Evolutionary conservation across 1,139 yeast genomes (phyloP), one percentile per base, ranked within the genome.

Genomic region (Geotrichum macrosporum): DNA sequence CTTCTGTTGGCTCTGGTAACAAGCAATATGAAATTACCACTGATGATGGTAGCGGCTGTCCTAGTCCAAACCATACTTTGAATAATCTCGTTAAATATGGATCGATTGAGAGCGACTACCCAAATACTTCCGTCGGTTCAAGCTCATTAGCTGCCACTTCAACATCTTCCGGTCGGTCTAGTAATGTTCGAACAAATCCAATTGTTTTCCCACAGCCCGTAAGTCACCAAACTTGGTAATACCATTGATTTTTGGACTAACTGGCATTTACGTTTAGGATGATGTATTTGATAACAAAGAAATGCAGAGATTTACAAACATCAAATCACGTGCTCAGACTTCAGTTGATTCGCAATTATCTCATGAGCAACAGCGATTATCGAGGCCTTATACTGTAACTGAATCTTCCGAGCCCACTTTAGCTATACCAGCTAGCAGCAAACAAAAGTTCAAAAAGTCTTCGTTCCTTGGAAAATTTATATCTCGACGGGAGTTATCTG

Each of bases 391-490:
- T n/a, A n/a, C n/a, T n/a, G n/a, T n/a, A n/a, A n/a, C n/a, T n/a
- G n/a, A n/a, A n/a, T n/a, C n/a, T n/a, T n/a, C n/a, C n/a, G n/a
- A n/a, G n/a, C n/a, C n/a, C n/a, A n/a, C n/a, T n/a, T n/a, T n/a
- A n/a, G n/a, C n/a, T n/a, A n/a, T n/a, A n/a, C n/a, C n/a, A n/a
- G n/a, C n/a, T n/a, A n/a, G n/a, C 55, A 2, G 32, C 50, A 6
- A 50, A n/a, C 32, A 22, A 35, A 31, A 41, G 30, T 41, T 45
- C 38, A 22, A 53, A n/a, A 48, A 48, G 37, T 50, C 51, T 41
- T 55, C 62, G 3, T 54, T 59, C 29, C 41, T 60, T 8, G 59
- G 57, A 19, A 56, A 57, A 37, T 47, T 57, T 19, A 55, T 57
- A 5, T 51, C 53, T 16, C 51, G 62, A 12, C 52, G 62, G 5